Evolutionary conservation across 2,329 filamentous ascomycete species (phyloP), one percentile per base, ranked within the genome.

Genomic region (Epichloe sibirici): DNA sequence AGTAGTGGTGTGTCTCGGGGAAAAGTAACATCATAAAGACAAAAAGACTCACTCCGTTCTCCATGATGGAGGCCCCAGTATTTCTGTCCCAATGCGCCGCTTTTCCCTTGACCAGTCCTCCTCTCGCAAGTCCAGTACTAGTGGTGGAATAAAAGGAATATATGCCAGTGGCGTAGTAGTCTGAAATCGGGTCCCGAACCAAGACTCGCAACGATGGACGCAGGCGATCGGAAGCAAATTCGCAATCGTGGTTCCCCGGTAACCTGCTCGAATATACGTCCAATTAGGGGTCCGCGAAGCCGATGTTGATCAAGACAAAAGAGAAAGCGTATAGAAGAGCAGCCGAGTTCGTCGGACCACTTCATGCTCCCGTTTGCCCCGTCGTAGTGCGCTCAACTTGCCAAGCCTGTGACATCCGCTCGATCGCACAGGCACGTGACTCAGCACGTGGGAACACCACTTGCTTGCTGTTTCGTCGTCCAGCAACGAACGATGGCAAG

Each of bases 21-120:
- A 28, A 34, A 34, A 12, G 15, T 43, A 12, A n/a, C 31, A 11
- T 38, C 2, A 42, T 28, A 5, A 45, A 35, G 8, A 48, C 23
- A 15, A 28, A 28, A 9, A 31, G 5, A 60, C 58, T 56, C 40
- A 57, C 58, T 49, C 55, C 53, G 52, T 55, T 55, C 45, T 59
- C 58, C 58, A 60, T 60, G 54, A 49, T 56, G 53, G 56, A 52
- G 43, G 44, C 38, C 39, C 31, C 43, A 31, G 40, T 37, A 38
- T 34, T 4, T 21, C 17, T 13, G 47, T 2, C 5, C 21, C 5
- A 25, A 11, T 23, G 11, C 40, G 17, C 5, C 17, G 40, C 11
- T 44, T 23, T 28, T 12, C 21, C 21, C 23, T 44, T 11, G 7
- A 25, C 8, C 28, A 31, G 28, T 31, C 12, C 47, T 48, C 13